phyloP scores from a whole-genome alignment of 2,329 filamentous ascomycete genomes.

The Knoxdaviesia proteae region DNA sequence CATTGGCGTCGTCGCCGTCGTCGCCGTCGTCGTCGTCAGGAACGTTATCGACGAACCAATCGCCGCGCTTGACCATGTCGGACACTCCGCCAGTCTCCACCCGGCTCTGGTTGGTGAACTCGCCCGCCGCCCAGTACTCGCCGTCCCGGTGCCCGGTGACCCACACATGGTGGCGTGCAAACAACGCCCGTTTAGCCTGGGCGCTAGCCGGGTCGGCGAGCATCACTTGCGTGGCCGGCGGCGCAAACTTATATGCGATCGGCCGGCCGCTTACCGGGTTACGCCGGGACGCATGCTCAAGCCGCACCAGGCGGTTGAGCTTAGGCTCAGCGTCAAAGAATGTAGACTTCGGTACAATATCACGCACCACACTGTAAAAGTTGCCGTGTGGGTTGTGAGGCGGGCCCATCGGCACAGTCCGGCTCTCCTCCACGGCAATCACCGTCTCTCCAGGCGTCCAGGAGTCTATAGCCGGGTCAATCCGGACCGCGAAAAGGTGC shows the following conservation, averaged over 20 bases:
- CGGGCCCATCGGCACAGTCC: constrained; percentile 18
- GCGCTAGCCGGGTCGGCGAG: constrained; percentile 22
- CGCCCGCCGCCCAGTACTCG: constrained; percentile 28
- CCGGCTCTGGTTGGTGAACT: constrained; percentile 28
- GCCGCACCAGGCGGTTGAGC: constrained; percentile 26
- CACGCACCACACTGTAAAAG: constrained; percentile 32
- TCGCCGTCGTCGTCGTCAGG: constrained; percentile 4
- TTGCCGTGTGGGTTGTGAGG: constrained; percentile 40
- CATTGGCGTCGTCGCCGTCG: constrained; percentile 1
- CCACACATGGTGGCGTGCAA: constrained; percentile 25
- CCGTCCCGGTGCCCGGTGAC: constrained; percentile 26
- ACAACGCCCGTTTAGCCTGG: constrained; percentile 21
- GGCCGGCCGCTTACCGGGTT: constrained; percentile 27
- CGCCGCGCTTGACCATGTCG: constrained; percentile 23
- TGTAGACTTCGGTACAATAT: constrained; percentile 20
- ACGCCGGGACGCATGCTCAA: constrained; percentile 22
- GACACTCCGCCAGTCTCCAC: constrained; percentile 21
- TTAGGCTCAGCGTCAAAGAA: constrained; percentile 31
- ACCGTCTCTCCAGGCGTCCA: constrained; percentile 25
- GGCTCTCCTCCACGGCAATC: constrained; percentile 20
- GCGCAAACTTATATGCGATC: constrained; percentile 27
- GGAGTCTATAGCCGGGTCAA: constrained; percentile 41
- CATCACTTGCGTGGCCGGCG: constrained; percentile 22
- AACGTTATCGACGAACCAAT: constrained; percentile 19
- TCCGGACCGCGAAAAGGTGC: constrained; percentile 43